Evolutionary conservation across 495 filamentous ascomycete genomes (phyloP).

Genomic region (Lophium mytilinum): DNA sequence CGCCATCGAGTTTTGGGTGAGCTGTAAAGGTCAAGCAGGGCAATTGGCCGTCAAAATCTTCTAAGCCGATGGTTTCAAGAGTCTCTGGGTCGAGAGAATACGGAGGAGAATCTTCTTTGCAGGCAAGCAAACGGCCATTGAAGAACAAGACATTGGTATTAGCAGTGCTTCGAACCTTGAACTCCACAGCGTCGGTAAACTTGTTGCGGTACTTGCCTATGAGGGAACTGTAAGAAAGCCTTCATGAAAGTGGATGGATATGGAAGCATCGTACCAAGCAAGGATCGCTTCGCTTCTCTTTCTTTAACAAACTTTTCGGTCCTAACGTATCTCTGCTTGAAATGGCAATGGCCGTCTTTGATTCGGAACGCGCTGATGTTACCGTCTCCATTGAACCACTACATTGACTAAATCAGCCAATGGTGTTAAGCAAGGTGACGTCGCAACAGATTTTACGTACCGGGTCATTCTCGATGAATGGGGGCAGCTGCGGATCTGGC

Average conservation of each 20-base stretch:
- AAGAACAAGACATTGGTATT: slow-evolving; percentile 52
- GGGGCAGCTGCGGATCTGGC: slow-evolving; percentile 29
- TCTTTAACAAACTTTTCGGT: slow-evolving; percentile 45
- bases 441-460: too few species aligned
- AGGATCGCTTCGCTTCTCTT: slow-evolving; percentile 30
- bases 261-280: slow-evolving; percentile 29
- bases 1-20: slow-evolving; percentile 4
- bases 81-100: slow-evolving; percentile 50
- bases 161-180: slow-evolving; percentile 41
- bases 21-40: slow-evolving; percentile 3
- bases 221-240: too few species aligned
- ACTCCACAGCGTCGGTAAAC: slow-evolving; percentile 45
- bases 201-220: slow-evolving; percentile 43
- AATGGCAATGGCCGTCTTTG: slow-evolving; percentile 11
- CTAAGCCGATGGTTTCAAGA: slow-evolving; percentile 45
- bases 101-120: slow-evolving; percentile 48
- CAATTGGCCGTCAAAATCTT: slow-evolving; percentile 32
- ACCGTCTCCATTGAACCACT: slow-evolving; percentile 7
- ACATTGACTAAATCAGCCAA: too few species aligned
- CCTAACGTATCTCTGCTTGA: slow-evolving; percentile 46
- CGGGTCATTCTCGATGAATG: background rate
- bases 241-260: too few species aligned
- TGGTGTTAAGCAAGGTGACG: too few species aligned
- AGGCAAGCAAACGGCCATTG: slow-evolving; percentile 44
- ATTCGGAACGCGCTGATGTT: slow-evolving; percentile 29